Percentiles rank a stretch among this genome's conserved stretches.
These are phyloP conservation scores for Metschnikowia drakensbergensis DNA, from an alignment of 805 yeast species.

Conservation along the genomic window DNA sequence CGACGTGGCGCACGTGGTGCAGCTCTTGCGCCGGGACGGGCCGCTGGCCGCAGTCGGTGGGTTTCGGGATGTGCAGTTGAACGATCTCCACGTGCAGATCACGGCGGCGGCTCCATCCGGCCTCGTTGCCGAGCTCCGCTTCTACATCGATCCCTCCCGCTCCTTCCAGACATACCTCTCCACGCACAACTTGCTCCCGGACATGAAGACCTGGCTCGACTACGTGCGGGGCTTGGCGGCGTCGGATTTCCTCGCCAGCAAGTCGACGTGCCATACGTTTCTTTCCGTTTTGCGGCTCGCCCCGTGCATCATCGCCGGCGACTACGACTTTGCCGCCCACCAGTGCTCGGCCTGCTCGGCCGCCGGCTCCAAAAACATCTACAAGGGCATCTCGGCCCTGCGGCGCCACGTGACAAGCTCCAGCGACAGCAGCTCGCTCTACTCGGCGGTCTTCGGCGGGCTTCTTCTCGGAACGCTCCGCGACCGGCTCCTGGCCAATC, in stretches of 20 bases:
- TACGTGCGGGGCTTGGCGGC: conserved; percentile 14
- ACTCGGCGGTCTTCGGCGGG: conserved; percentile 23
- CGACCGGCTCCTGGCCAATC: conserved; percentile 15
- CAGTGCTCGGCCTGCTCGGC: conserved; percentile 40
- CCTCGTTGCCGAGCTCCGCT: conserved; percentile 6
- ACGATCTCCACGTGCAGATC: conserved; percentile 6
- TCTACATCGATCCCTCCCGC: conserved; percentile 7
- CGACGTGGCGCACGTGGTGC: not conserved
- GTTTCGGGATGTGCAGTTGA: conserved; percentile 15
- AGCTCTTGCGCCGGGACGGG: not conserved
- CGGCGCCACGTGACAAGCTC: conserved; percentile 23
- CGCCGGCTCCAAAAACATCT: conserved; percentile 23
- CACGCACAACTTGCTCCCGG: not conserved
- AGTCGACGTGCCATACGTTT: conserved; percentile 22
- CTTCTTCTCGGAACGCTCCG: conserved; percentile 14
- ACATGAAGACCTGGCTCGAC: conserved; percentile 21
- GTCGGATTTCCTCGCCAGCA: conserved; percentile 9
- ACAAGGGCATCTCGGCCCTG: conserved; percentile 20
- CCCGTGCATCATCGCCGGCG: conserved; percentile 40
- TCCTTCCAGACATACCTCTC: conserved; percentile 3
- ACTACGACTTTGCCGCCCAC: conserved; percentile 27
- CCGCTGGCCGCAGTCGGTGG: not conserved
- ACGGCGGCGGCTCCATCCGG: not conserved
- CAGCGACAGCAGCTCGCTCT: conserved; percentile 22
- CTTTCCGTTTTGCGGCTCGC: conserved; percentile 40